These are phyloP conservation scores for Exobasidium rhododendri DNA, from an alignment of 1,284 basidiomycete species.

Conservation along the genomic window DNA sequence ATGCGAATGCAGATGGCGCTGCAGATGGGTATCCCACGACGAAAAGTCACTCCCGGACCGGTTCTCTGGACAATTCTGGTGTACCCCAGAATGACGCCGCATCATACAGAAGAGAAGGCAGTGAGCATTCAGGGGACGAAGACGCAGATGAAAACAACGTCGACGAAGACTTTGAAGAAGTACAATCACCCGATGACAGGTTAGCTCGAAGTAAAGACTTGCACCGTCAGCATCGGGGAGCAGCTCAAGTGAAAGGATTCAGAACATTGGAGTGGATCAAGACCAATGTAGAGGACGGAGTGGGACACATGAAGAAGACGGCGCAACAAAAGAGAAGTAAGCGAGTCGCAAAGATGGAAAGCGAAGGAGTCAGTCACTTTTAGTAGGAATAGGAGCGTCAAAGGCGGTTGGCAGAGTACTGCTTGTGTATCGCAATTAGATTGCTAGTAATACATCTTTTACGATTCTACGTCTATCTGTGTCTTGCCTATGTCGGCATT, in stretches of 20 bases:
- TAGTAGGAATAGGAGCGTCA: too few species aligned
- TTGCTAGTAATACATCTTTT: not conserved
- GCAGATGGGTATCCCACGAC: too few species aligned
- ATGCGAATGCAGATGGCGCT: not conserved
- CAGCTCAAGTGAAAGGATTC: constrained; percentile 45
- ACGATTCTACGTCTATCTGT: not conserved
- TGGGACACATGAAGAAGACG: constrained; percentile 11
- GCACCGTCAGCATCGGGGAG: constrained; percentile 40
- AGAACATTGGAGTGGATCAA: constrained; percentile 43
- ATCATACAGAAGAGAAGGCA: constrained; percentile 13
- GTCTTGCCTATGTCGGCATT: not conserved
- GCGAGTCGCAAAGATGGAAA: constrained; percentile 43
- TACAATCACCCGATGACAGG: not conserved
- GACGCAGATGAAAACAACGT: constrained; percentile 17
- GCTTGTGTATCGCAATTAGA: too few species aligned
- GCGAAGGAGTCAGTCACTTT: constrained; percentile 45
- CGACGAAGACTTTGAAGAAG: constrained; percentile 19
- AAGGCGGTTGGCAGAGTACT: too few species aligned
- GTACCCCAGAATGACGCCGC: constrained; percentile 3
- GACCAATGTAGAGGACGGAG: constrained; percentile 37
- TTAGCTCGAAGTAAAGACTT: constrained; percentile 12
- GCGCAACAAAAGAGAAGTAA: constrained; percentile 26
- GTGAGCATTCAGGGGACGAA: constrained; percentile 16
- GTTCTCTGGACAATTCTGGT: not conserved
- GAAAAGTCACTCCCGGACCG: too few species aligned